Evolutionary conservation across 1,284 basidiomycete genomes (phyloP), one percentile per base, ranked within the genome.

Genomic region (Somion occarium): DNA sequence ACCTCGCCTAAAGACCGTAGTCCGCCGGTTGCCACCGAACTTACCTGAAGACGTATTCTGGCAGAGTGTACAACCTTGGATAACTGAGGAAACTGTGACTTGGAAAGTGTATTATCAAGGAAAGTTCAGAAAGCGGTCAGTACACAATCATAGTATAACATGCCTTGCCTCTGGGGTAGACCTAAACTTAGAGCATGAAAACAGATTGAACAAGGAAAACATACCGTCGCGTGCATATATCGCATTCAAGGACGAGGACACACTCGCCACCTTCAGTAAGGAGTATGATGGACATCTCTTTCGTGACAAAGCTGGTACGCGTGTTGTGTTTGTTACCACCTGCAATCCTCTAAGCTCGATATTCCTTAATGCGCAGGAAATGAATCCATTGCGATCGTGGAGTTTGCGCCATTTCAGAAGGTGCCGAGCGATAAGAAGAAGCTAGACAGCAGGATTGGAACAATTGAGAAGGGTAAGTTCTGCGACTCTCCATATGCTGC

Each of bases 201-300:
- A 19, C 55, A 89, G 88, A 56, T 60, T 83, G 64, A 83, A 88
- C 70, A 88, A 89, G 70, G 90, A 93, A 70, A 88, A 87, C 48
- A 70, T 91, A 5, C 78, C 85, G 19, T 94, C 94, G 25, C 82
- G 95, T 24, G 96, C 96, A 11, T 98, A 98, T 66, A 87, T 98
- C 51, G 84, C 88, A 3, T 98, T 98, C 79, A 86, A 82, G 70
- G 78, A 73, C 24, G 80, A 86, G 38, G 85, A 89, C 13, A 70
- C 75, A 3, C 71, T 98, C 9, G 78, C 88, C 3, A 67, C 69
- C 1, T 98, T 99, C 61, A 89, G 91, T 62, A 74, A 77, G 20
- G 91, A 80, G 20, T 99, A 93, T 61, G 92, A 98, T 62, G 95
- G 94, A 0, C 95, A 98, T 73, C 53, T 91, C 27, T 98, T 96